These are phyloP conservation scores for Podochytrium sp. DNA, from an alignment of 192 early-diverging fungal species.

Conservation along the genomic window DNA sequence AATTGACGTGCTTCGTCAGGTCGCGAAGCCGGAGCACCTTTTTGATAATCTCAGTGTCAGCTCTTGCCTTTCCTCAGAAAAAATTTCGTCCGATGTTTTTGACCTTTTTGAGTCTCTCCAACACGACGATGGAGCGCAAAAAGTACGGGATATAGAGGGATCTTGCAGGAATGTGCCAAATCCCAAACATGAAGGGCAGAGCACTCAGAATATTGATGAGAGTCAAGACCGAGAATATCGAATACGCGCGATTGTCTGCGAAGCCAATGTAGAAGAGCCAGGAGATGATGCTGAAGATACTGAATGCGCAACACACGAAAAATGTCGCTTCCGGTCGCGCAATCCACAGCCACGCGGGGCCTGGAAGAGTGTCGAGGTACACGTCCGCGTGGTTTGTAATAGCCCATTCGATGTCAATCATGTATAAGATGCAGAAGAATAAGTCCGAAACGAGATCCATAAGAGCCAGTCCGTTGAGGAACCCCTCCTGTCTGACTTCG, in stretches of 20 bases:
- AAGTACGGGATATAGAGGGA: conserved; percentile 70
- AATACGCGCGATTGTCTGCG: not conserved
- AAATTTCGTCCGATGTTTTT: too few relatives aligned
- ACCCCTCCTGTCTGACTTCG: too few relatives aligned
- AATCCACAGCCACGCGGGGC: conserved; percentile 59
- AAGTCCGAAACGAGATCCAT: conserved; percentile 61
- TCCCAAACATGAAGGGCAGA: conserved; percentile 58
- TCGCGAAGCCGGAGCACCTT: conserved; percentile 58
- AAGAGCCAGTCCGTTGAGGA: conserved; percentile 17
- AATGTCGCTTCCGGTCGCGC: conserved; percentile 47
- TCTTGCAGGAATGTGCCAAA: conserved; percentile 47
- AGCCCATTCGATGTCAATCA: conserved; percentile 58
- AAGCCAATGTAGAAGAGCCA: not conserved
- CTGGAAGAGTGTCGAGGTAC: conserved; percentile 17
- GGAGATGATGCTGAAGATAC: not conserved
- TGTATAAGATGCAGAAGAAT: conserved; percentile 61
- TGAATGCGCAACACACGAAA: conserved; percentile 8
- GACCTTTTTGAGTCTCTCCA: conserved; percentile 58
- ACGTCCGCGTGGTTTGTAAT: conserved; percentile 27
- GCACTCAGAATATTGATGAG: conserved; percentile 57
- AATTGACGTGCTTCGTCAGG: conserved; percentile 1
- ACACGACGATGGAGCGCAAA: conserved; percentile 58
- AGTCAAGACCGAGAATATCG: conserved; percentile 51
- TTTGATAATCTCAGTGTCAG: conserved; percentile 56
- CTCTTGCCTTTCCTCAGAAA: too few relatives aligned